Base-by-base conservation (phyloP, 2,329 filamentous ascomycete genomes). In the Cladobotryum mycophilum region DNA sequence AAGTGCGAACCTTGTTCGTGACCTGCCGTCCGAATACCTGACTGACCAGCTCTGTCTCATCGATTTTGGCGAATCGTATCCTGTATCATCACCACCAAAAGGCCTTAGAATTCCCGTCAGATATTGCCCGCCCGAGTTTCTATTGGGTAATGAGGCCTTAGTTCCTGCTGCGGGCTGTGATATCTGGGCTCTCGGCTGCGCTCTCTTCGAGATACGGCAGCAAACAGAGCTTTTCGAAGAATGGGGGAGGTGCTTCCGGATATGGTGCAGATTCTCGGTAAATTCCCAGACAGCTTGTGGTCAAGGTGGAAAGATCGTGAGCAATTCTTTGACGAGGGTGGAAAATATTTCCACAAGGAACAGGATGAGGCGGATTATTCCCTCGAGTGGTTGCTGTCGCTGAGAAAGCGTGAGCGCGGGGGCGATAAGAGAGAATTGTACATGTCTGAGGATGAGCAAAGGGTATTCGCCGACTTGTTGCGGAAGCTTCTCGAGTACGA, bases 161-260 rank as follows among this genome's bases (percentile, higher is more conserved):
- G 9, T n/a, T 0, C 7, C 59, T 1, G 60, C 65, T 0, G 49
- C 56, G 0, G 49, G 41, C 0, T 59, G 54, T 1, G 66, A 69
- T 34, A 38, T 68, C 0, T 69, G 67, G 65, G 64, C 66, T 25
- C 60, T 68, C 3, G 66, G 59, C 0, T 68, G 66, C 20, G 67
- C 63, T 0, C 30, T 69, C 0, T 64, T 65, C 30, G 63, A 68
- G 51, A 67, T 67, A 0, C 60, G 66, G 1, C 54, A 60, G 0
- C 63, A 65, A 1, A 47, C 20, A 20, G 5, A 61, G 3, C 53
- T 54, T 0, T 54, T 70, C 0, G 67, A 20, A 5, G 20, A 20
- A 20, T 67, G 15, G 55, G 60, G n/a, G 57, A 55, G n/a, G 62
- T 64, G 5, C 25, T 68, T 1, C 49, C 55, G 2, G 55, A 59